A percentile compares a stretch with the other conserved stretches of the same genome.
These are phyloP conservation scores for Begonia peltatifolia DNA, from an alignment of 306 rosid species.

Conservation along the genomic window DNA sequence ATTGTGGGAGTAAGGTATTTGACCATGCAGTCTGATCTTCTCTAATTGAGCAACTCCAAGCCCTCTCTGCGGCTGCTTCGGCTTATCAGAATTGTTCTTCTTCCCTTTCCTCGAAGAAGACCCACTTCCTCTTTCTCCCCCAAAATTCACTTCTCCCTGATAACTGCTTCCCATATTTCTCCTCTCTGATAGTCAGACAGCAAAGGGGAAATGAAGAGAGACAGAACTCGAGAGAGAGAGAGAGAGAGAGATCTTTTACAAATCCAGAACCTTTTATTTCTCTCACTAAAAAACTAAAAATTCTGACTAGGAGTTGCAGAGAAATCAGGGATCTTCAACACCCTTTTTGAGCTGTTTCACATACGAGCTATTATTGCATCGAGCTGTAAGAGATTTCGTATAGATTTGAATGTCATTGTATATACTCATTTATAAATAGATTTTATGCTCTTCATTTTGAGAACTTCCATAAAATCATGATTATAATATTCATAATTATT, in stretches of 20 bases:
- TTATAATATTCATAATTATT: conserved; percentile 14
- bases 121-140: conserved; percentile 37
- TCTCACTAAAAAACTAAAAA: conserved; percentile 4
- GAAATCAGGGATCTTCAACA: conserved; percentile 50
- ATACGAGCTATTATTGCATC: conserved; percentile 57
- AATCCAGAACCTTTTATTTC: conserved; percentile 22
- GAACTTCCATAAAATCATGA: conserved; percentile 23
- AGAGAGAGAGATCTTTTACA: conserved; percentile 17
- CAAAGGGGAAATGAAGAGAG: conserved; percentile 2
- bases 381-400: conserved; percentile 97
- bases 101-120: conserved; percentile 58
- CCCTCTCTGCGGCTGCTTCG: conserved; percentile 98
- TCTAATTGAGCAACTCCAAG: conserved; percentile 97
- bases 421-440: conserved; percentile 42
- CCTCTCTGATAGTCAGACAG: background rate
- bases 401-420: conserved; percentile 43
- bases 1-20: conserved; percentile 29
- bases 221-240: conserved; percentile 4
- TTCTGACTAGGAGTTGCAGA: conserved; percentile 9
- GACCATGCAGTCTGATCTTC: conserved; percentile 94
- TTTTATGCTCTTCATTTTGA: conserved; percentile 27
- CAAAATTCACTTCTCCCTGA: conserved; percentile 80
- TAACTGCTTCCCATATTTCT: conserved; percentile 49
- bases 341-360: conserved; percentile 34
- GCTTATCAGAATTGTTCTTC: conserved; percentile 72